Evolutionary conservation across 1,284 basidiomycete genomes (phyloP), one percentile per base, ranked within the genome.

Genomic region (Heliocybe sulcata): DNA sequence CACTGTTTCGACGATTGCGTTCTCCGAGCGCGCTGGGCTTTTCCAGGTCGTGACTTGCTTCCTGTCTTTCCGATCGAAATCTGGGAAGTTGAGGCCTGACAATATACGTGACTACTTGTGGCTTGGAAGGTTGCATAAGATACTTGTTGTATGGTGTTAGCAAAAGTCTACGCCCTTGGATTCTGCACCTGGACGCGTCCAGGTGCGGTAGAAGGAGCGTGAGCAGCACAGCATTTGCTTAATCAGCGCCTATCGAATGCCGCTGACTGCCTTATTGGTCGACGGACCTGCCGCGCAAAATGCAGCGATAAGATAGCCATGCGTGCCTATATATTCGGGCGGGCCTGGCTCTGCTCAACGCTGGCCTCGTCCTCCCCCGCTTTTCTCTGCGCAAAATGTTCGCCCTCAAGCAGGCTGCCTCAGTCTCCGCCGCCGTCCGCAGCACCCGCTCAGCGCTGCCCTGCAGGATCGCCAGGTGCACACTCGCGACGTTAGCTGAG

Each of bases 1-100:
- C 77, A 14, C 71, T 87, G 14, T 86, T 87, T 66, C 72, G 84
- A 57, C 76, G 85, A 22, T 69, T 87, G 53, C 76, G 81, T n/a
- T 84, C 84, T 29, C 83, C 82, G 11, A 67, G 53, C 23, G 6
- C 47, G 14, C 47, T 49, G 8, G 22, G 23, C 20, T 49, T 49
- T n/a, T 29, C 47, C 20, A 49, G 47, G 27, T 16, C 47, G 23
- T 49, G n/a, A 42, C n/a, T 6, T 8, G 12, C 10, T 49, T 22
- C 22, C n/a, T 49, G 3, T 49, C 6, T 49, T 25, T 26, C 27
- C 47, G 47, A 49, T 25, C 47, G 29, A 31, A 4, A 31, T 31
- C 12, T 31, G 12, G 29, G 29, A 31, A 31, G 29, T 12, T 31
- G 12, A 31, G 29, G 6, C 12, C 12, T n/a, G n/a, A n/a, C n/a